Base-by-base conservation (phyloP, 768 basidiomycete genomes). In the Tricholoma terreum region DNA sequence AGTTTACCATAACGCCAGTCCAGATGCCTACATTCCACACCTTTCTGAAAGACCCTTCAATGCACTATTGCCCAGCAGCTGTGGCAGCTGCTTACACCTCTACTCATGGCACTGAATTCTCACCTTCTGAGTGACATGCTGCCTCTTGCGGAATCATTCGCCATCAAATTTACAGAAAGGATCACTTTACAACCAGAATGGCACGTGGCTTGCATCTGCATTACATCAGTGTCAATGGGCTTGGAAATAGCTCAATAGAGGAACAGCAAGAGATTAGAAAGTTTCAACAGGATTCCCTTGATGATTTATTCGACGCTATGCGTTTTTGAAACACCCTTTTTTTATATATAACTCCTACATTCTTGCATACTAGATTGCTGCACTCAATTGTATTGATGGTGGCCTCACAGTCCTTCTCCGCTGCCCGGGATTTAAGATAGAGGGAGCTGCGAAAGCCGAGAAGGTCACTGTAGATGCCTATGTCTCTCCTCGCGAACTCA, bases 371-470 rank as follows among this genome's bases (percentile, higher is more conserved):
- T 45, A 59, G 58, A 30, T 56, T 52, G 50, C 55, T 15, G 50
- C 17, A 15, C 58, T 56, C 46, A 50, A 59, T 50, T 38, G 38
- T 10, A 50, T 59, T 40, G 58, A 59, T 43, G 55, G 58, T 34
- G 58, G 58, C 15, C 50, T 59, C 15, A 50, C 54, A 27, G 12
- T 59, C 19, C 11, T 59, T 7, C 42, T 59, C 17, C 54, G 46
- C 15, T 30, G 45, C 38, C 54, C 54, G 4, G 55, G 58, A 10
- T 50, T 30, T 42, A 50, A 19, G 22, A 40, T 46, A 35, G 42
- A 31, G 19, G 52, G 36, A 11, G 52, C 15, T 24, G 9, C 45
- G 2, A 43, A 31, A 22, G 58, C 50, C 6, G 48, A 50, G 40
- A 45, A 52, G 38, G 35, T 59, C 36, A 52, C 42, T 15, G 22